A percentile compares a stretch with the other conserved stretches of the same genome.
These are phyloP conservation scores for Nannochloropsis gaditana DNA, from an alignment of 108 stramenopile genomes.

Conservation along the genomic window DNA sequence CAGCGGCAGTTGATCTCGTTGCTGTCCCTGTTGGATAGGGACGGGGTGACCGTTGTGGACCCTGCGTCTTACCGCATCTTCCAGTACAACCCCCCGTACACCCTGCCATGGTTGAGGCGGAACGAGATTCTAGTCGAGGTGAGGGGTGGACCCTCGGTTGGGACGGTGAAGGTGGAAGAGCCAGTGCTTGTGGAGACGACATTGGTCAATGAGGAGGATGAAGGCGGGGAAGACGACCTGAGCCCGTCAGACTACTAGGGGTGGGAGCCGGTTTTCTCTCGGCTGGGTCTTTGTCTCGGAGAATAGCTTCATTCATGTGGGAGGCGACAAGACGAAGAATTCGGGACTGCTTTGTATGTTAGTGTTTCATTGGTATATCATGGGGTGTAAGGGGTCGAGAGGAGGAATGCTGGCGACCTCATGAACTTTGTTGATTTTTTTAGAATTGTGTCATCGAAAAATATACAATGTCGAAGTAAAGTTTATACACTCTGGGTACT, in stretches of 20 bases:
- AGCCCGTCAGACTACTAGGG: background rate
- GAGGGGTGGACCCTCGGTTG: background rate
- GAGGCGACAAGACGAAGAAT: no score
- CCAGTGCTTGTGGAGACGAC: background rate
- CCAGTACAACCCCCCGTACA: slow-evolving; percentile 94
- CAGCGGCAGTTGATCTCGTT: slow-evolving; percentile 58
- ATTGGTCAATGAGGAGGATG: background rate
- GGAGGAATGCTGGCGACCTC: no score
- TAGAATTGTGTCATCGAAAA: no score
- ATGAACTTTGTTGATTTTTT: no score
- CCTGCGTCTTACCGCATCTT: slow-evolving; percentile 63
- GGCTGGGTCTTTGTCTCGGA: no score
- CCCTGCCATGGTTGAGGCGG: slow-evolving; percentile 79
- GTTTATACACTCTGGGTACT: no score
- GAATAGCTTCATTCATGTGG: no score
- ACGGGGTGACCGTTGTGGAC: slow-evolving; percentile 64
- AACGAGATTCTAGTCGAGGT: slow-evolving; percentile 72
- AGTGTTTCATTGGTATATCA: no score
- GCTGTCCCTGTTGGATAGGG: slow-evolving; percentile 55
- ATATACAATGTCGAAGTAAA: no score
- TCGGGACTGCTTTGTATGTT: no score
- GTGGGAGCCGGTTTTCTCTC: background rate
- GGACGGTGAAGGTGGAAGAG: no score
- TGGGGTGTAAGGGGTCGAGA: no score
- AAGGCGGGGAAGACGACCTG: background rate